phyloP scores from a whole-genome alignment of 495 filamentous ascomycete species.

The Neurospora tetrasperma region DNA sequence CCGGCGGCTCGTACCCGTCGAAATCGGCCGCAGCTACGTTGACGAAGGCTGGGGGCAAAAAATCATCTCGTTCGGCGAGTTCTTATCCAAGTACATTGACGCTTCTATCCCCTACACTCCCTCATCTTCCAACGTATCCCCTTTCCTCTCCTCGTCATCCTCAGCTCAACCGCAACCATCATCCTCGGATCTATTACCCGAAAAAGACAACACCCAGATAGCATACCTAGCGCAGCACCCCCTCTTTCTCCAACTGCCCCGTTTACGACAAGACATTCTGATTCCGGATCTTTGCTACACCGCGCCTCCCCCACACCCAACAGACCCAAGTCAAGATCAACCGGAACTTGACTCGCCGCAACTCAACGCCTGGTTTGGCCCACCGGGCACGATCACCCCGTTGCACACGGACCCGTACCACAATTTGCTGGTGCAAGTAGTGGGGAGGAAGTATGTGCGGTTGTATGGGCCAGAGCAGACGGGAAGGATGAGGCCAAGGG shows the following conservation, averaged over 20 bases:
- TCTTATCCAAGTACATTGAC: constrained; percentile 49
- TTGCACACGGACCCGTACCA: constrained; percentile 91
- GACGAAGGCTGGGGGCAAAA: constrained; percentile 78
- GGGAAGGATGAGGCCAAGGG: constrained; percentile 50
- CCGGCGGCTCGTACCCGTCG: constrained; percentile 72
- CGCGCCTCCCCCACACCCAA: constrained; percentile 42
- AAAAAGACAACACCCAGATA: constrained; percentile 10
- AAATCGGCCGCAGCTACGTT: constrained; percentile 83
- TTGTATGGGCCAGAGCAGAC: constrained; percentile 64
- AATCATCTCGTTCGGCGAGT: constrained; percentile 66
- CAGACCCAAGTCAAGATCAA: constrained; percentile 40
- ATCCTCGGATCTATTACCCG: background rate
- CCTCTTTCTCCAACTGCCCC: constrained; percentile 73
- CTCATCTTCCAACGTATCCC: background rate
- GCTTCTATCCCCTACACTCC: constrained; percentile 9
- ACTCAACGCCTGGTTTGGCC: constrained; percentile 91
- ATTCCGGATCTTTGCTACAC: constrained; percentile 84
- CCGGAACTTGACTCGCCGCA: constrained; percentile 41
- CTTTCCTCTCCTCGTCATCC: background rate
- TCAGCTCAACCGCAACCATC: background rate
- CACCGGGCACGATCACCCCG: constrained; percentile 77
- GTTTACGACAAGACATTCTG: constrained; percentile 62
- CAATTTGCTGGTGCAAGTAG: constrained; percentile 84
- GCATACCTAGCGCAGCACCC: constrained; percentile 90
- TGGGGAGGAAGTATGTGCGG: constrained; percentile 82